Evolutionary conservation across 1,284 basidiomycete genomes (phyloP), one percentile per base, ranked within the genome.

Genomic region (Tilletia indica): DNA sequence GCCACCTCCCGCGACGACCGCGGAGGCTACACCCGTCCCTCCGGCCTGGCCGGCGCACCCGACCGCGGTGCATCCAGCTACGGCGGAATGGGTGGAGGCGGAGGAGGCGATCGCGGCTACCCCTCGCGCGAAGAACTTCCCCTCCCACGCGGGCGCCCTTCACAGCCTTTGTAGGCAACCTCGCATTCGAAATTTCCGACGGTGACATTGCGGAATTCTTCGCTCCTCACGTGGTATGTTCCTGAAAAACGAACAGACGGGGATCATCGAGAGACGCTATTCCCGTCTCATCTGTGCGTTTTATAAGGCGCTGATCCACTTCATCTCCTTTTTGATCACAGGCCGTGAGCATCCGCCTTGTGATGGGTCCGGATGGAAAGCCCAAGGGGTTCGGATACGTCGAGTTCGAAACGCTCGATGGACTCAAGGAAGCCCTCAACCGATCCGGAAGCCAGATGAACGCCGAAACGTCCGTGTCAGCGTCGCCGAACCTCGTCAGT

Each of bases 381-480:
- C 92, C 94, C 45, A 98, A 97, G 85, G 97, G 97, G 0, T 99
- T 97, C 86, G 97, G 96, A 45, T 99, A 99, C 84, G 90, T 98
- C 76, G 96, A 99, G 84, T 99, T 98, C 82, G 88, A 87, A 49
- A 90, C 91, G 69, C 84, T 93, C 72, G 92, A 94, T 49, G 90
- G 89, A 61, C 87, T 98, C 75, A 94, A 94, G 86, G 89, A 90
- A 70, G 96, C 92, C 5, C 75, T 83, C 42, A 76, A 76, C 66
- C 75, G 76, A 68, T 79, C 73, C 69, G 81, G 81, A 45, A 61
- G 70, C 58, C 79, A 86, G 77, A 87, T 99, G 68, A 90, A 89
- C 45, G 92, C 63, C 89, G 97, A 74, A 89, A 88, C 34, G 88
- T 99, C 75, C 89, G 96, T 71, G 90, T 98, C 73, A 93, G 92